phyloP scores from a whole-genome alignment of 2,329 filamentous ascomycete genomes.

The Pseudocercospora pini-densiflorae region DNA sequence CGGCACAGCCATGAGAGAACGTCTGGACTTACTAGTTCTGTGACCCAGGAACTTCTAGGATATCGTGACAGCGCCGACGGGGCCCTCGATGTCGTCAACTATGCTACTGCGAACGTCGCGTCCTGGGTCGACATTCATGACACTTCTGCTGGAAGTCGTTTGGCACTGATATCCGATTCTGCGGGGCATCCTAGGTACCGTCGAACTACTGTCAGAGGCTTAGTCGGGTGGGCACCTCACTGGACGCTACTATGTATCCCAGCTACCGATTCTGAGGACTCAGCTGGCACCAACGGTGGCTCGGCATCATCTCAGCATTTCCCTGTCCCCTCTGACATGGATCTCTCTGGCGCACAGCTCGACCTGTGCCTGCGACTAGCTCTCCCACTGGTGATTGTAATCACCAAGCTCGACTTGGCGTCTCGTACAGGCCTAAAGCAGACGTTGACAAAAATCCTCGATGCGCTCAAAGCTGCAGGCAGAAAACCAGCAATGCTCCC shows the following conservation, averaged over 20 bases:
- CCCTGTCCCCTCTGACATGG: constrained; percentile 61
- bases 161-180: constrained; percentile 90
- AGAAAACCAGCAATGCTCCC: constrained; percentile 73
- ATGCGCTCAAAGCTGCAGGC: constrained; percentile 75
- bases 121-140: constrained; percentile 96
- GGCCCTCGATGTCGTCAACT: constrained; percentile 70
- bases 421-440: constrained; percentile 72
- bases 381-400: constrained; percentile 76
- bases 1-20: constrained; percentile 93
- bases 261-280: constrained; percentile 69
- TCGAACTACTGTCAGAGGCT: constrained; percentile 82
- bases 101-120: constrained; percentile 81
- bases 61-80: constrained; percentile 57
- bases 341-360: constrained; percentile 79
- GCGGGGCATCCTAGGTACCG: constrained; percentile 89
- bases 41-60: constrained; percentile 91
- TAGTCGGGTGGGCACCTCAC: constrained; percentile 96
- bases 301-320: constrained; percentile 58
- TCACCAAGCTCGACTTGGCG: constrained; percentile 90
- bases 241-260: constrained; percentile 90
- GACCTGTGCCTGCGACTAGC: constrained; percentile 82
- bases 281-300: constrained; percentile 46
- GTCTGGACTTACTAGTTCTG: constrained; percentile 90
- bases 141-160: constrained; percentile 69
- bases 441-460: constrained; percentile 74